phyloP scores from a whole-genome alignment of 805 yeast species.

The Teunomyces aglyptinius region DNA sequence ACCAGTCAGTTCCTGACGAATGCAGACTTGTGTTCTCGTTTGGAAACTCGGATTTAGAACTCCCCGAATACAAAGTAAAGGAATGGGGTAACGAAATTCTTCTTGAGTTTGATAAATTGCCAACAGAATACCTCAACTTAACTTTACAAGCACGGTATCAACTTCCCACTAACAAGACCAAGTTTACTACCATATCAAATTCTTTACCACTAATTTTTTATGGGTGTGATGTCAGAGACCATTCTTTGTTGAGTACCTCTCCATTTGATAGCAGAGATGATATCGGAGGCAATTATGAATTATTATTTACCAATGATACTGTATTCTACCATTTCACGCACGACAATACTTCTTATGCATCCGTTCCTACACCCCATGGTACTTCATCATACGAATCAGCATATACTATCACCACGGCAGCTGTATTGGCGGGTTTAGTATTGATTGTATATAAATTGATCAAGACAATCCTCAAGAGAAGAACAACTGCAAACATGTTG shows the following conservation, averaged over 20 bases:
- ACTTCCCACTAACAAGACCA: conserved; percentile 19
- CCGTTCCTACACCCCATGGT: conserved; percentile 11
- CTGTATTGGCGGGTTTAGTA: conserved; percentile 9
- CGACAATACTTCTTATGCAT: background rate
- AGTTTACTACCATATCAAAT: conserved; percentile 14
- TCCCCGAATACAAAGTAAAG: conserved; percentile 35
- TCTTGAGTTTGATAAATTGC: conserved; percentile 20
- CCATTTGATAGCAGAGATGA: conserved; percentile 33
- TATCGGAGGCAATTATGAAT: conserved; percentile 35
- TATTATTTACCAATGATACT: conserved; percentile 39
- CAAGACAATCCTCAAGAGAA: background rate
- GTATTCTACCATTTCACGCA: conserved; percentile 32
- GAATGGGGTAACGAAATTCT: conserved; percentile 43
- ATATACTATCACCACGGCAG: conserved; percentile 6
- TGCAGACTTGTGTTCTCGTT: conserved; percentile 22
- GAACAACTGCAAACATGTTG: background rate
- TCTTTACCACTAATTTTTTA: conserved; percentile 29
- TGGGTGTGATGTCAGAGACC: conserved; percentile 36
- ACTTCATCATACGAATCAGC: conserved; percentile 6
- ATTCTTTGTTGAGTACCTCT: conserved; percentile 27
- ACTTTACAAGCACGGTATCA: conserved; percentile 43
- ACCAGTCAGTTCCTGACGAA: conserved; percentile 28
- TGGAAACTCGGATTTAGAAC: conserved; percentile 38
- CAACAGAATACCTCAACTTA: conserved; percentile 17
- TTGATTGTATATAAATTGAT: conserved; percentile 7